Evolutionary conservation across 345 rosid species (phyloP).

Genomic region (Erysimum cheiranthoides): DNA sequence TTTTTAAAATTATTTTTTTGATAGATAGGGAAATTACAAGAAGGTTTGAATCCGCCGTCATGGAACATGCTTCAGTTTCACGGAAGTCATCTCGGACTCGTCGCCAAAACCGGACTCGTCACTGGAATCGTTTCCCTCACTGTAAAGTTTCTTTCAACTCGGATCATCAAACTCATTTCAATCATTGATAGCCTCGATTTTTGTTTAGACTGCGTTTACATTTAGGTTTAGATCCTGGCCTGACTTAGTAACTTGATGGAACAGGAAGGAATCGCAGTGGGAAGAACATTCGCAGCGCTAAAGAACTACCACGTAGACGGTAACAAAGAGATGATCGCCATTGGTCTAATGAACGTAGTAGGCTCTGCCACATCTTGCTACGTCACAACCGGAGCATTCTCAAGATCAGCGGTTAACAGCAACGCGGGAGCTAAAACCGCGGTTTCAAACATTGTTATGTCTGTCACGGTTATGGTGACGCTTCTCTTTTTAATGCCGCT

Average conservation of each 20-base stretch:
- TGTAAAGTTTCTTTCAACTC: slow-evolving; percentile 46
- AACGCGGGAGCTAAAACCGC: slow-evolving; percentile 96
- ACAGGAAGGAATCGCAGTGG: slow-evolving; percentile 99
- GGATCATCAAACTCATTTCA: not conserved
- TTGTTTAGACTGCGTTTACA: not conserved
- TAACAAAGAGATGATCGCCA: slow-evolving; percentile 98
- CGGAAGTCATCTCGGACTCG: slow-evolving; percentile 74
- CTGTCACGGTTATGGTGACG: slow-evolving; percentile 90
- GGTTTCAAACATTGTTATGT: slow-evolving; percentile 90
- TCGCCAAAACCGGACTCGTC: slow-evolving; percentile 74
- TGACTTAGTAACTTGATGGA: not conserved
- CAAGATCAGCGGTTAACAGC: slow-evolving; percentile 93
- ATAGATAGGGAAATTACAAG: slow-evolving; percentile 84
- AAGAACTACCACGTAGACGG: slow-evolving; percentile 93
- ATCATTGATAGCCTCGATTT: not conserved
- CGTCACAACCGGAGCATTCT: slow-evolving; percentile 87
- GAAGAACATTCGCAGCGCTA: slow-evolving; percentile 92
- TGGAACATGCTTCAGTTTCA: slow-evolving; percentile 85
- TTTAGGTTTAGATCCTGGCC: not conserved
- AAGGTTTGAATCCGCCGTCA: slow-evolving; percentile 94
- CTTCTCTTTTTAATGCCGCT: slow-evolving; percentile 93
- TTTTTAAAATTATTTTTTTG: slow-evolving; percentile 1
- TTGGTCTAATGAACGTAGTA: slow-evolving; percentile 90
- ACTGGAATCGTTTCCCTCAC: slow-evolving; percentile 97
- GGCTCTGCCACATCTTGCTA: slow-evolving; percentile 97